Evolutionary conservation across 1,284 basidiomycete species (phyloP).

Genomic region (Phellinidium pouzarii): DNA sequence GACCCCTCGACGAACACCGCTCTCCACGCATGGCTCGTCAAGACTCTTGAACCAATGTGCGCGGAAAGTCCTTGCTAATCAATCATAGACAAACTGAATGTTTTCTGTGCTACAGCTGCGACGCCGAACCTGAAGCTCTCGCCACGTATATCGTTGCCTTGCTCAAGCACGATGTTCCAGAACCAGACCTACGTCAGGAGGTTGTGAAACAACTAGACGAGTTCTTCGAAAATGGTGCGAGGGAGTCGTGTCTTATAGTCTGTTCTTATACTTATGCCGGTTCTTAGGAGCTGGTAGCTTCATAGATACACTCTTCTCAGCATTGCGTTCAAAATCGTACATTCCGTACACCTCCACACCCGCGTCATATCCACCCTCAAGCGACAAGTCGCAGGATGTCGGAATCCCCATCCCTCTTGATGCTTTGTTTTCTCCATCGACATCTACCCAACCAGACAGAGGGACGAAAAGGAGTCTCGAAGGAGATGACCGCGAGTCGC

Average conservation of each 20-base stretch:
- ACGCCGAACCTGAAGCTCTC: slow-evolving; percentile 91
- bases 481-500: slow-evolving; percentile 50
- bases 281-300: slow-evolving; percentile 65
- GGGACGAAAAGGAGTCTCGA: slow-evolving; percentile 59
- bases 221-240: slow-evolving; percentile 83
- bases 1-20: slow-evolving; percentile 10
- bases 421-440: slow-evolving; percentile 42
- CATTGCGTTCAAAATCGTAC: slow-evolving; percentile 77
- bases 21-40: slow-evolving; percentile 60
- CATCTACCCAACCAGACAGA: slow-evolving; percentile 39
- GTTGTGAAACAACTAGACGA: slow-evolving; percentile 77
- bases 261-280: slow-evolving; percentile 16
- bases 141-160: slow-evolving; percentile 95
- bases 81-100: slow-evolving; percentile 17
- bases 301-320: slow-evolving; percentile 78
- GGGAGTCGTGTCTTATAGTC: slow-evolving; percentile 4
- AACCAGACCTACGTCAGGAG: slow-evolving; percentile 78
- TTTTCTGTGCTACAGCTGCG: slow-evolving; percentile 57
- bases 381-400: slow-evolving; percentile 36
- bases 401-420: slow-evolving; percentile 78
- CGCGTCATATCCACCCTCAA: slow-evolving; percentile 32
- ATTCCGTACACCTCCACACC: slow-evolving; percentile 48
- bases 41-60: slow-evolving; percentile 82
- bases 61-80: slow-evolving; percentile 25
- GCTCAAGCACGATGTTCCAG: slow-evolving; percentile 82